phyloP scores from a whole-genome alignment of 2,329 filamentous ascomycete species.

The Cercospora nicotianae region DNA sequence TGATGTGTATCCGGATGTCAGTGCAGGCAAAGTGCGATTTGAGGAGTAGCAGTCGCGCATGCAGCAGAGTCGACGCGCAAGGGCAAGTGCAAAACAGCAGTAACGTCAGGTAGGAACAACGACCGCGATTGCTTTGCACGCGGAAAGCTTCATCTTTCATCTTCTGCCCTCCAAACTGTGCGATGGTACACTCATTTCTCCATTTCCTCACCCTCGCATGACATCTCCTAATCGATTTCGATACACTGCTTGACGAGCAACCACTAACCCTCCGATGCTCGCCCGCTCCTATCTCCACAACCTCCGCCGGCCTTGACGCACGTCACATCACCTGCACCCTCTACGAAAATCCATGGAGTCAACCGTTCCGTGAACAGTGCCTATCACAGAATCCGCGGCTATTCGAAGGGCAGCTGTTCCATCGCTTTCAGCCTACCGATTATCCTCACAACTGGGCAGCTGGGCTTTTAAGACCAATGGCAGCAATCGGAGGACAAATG shows the following conservation, averaged over 20 bases:
- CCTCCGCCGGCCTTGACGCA: not conserved
- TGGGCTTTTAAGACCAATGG: not conserved
- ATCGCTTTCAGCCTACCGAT: not conserved
- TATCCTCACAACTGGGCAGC: not conserved
- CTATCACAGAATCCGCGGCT: not conserved
- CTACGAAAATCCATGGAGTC: not conserved
- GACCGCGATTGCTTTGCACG: not conserved
- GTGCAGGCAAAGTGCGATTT: conserved; percentile 52
- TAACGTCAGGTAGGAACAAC: conserved; percentile 6
- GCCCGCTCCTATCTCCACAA: not conserved
- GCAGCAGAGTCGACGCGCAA: not conserved
- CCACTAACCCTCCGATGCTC: not conserved
- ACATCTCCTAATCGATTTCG: not conserved
- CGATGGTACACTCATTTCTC: not conserved
- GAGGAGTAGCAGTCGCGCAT: conserved; percentile 31
- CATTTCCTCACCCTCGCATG: conserved; percentile 1
- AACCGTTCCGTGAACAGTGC: not conserved
- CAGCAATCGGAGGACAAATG: not conserved
- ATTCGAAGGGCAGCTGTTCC: not conserved
- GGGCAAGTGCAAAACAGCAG: not conserved
- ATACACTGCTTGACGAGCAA: not conserved
- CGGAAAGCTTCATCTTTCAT: not conserved
- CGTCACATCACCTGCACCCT: not conserved
- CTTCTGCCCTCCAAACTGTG: not conserved
- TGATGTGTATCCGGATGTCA: conserved; percentile 93